Percentiles rank a stretch among this genome's conserved stretches.
phyloP scores from a whole-genome alignment of 1,139 yeast species.

The Diutina siamensis region DNA sequence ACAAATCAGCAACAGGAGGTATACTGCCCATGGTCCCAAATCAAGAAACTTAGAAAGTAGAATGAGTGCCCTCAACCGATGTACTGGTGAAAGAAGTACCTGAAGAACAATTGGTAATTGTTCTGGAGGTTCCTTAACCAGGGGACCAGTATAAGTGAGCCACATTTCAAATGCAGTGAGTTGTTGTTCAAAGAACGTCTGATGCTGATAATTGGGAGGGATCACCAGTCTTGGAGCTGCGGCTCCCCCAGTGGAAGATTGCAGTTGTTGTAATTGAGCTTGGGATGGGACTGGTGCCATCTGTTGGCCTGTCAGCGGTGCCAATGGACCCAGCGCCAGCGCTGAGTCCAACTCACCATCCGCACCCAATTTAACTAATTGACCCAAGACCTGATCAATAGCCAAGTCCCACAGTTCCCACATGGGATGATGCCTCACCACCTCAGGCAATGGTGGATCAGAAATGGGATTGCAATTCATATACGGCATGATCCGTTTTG shows the following conservation, averaged over 20 bases:
- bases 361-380: slow-evolving; percentile 28
- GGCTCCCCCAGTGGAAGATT: not conserved
- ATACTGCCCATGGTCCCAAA: slow-evolving; percentile 97
- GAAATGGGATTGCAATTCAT: slow-evolving; percentile 91
- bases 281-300: not conserved
- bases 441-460: slow-evolving; percentile 85
- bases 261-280: no score
- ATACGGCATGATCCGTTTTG: slow-evolving; percentile 89
- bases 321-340: not conserved
- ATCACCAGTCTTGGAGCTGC: not conserved
- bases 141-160: slow-evolving; percentile 79
- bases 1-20: slow-evolving; percentile 84
- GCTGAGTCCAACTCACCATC: not conserved
- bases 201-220: slow-evolving; percentile 56
- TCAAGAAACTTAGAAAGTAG: slow-evolving; percentile 78
- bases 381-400: slow-evolving; percentile 82
- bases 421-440: slow-evolving; percentile 74
- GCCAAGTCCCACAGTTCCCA: slow-evolving; percentile 99
- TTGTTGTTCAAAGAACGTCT: slow-evolving; percentile 92
- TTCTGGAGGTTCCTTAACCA: slow-evolving; percentile 80
- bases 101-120: slow-evolving; percentile 91
- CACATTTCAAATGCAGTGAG: slow-evolving; percentile 93
- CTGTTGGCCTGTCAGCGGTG: not conserved
- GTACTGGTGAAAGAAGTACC: slow-evolving; percentile 87
- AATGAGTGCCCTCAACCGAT: slow-evolving; percentile 79